Evolutionary conservation across 176 grass and related monocot species (phyloP).

Genomic region (Rhynchospora tenuis): DNA sequence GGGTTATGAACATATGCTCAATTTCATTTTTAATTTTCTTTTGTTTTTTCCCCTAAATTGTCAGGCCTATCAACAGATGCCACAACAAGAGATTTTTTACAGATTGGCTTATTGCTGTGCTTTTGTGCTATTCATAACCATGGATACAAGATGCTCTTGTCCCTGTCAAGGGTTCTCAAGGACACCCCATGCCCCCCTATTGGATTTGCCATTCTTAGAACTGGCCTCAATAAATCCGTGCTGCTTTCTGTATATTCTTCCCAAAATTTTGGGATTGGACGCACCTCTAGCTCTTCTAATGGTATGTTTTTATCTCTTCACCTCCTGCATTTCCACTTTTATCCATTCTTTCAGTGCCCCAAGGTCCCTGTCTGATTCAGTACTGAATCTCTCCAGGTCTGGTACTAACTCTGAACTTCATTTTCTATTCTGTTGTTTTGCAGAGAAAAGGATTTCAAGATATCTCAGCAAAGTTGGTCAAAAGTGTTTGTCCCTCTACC

Average conservation of each 20-base stretch:
- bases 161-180: conserved; percentile 77
- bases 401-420: neutral
- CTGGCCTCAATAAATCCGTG: conserved; percentile 93
- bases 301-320: conserved; percentile 34
- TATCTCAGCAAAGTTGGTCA: conserved; percentile 90
- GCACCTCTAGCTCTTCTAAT: conserved; percentile 45
- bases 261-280: conserved; percentile 40
- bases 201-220: conserved; percentile 89
- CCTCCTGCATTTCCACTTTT: neutral
- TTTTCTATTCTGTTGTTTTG: conserved; percentile 29
- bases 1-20: neutral
- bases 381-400: neutral
- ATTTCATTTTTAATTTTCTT: neutral
- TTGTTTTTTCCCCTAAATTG: conserved; percentile 3
- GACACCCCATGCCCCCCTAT: conserved; percentile 85
- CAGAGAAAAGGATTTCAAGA: conserved; percentile 81
- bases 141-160: conserved; percentile 95
- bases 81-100: conserved; percentile 56
- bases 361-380: neutral
- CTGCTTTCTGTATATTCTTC: conserved; percentile 86
- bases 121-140: conserved; percentile 95
- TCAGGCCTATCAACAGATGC: conserved; percentile 67
- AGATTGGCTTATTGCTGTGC: conserved; percentile 81
- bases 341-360: neutral
- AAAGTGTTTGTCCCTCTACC: conserved; percentile 79